Conservation (phyloP, 148 eudicot species). For the Camellia sinensis region DNA sequence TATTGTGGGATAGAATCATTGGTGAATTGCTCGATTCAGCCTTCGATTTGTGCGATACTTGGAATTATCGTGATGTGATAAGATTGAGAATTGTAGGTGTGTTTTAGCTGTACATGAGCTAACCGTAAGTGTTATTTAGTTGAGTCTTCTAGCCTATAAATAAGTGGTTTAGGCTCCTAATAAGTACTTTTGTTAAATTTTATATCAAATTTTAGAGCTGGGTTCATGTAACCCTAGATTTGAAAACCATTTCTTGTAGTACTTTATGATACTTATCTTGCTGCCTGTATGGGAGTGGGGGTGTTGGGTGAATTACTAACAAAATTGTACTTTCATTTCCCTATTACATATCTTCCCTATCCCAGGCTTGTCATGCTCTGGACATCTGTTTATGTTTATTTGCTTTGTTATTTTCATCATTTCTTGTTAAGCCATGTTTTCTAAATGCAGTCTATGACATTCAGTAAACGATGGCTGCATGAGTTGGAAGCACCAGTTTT, state of each 20-base stretch:
- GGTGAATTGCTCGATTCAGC: too few relatives aligned
- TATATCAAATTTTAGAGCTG: too few relatives aligned
- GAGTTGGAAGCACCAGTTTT: conserved; percentile 77
- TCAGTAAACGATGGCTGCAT: conserved; percentile 54
- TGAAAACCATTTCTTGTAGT: background rate
- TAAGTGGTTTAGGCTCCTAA: too few relatives aligned
- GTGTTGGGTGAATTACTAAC: background rate
- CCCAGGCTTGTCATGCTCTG: background rate
- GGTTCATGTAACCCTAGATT: too few relatives aligned
- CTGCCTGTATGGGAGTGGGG: background rate
- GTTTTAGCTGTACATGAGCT: too few relatives aligned
- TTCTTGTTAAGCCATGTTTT: background rate
- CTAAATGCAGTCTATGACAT: conserved; percentile 36
- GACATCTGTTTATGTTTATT: background rate
- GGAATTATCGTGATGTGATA: too few relatives aligned
- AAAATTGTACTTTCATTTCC: background rate
- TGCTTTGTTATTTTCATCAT: conserved; percentile 4
- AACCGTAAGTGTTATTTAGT: too few relatives aligned
- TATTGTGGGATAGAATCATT: too few relatives aligned
- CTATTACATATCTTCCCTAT: background rate
- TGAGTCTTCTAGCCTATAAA: too few relatives aligned
- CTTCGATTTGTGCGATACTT: too few relatives aligned
- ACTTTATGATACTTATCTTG: background rate
- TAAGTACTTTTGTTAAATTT: too few relatives aligned
- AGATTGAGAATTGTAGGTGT: too few relatives aligned